These are phyloP conservation scores for Neurospora tetrasperma DNA, from an alignment of 495 filamentous ascomycete species.

Conservation along the genomic window DNA sequence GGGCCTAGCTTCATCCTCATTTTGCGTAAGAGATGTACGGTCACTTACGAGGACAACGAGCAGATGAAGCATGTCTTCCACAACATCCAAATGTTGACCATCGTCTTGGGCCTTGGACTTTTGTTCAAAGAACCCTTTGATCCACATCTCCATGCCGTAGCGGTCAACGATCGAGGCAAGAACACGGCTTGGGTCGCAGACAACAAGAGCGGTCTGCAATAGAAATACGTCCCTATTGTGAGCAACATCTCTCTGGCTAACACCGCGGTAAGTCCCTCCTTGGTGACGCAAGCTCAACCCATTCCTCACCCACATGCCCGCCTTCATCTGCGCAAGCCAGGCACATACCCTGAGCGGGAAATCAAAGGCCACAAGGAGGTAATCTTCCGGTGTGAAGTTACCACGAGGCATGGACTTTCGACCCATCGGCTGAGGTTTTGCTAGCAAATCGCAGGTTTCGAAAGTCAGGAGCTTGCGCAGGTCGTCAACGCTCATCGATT, in stretches of 20 bases:
- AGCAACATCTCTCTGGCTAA: slow-evolving; percentile 77
- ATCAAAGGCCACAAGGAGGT: slow-evolving; percentile 82
- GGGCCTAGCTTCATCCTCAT: slow-evolving; percentile 53
- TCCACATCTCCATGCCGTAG: slow-evolving; percentile 84
- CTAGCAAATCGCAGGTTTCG: slow-evolving; percentile 45
- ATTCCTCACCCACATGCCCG: slow-evolving; percentile 97
- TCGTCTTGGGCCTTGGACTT: slow-evolving; percentile 64
- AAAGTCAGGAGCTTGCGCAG: slow-evolving; percentile 57
- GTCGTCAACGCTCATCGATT: slow-evolving; percentile 55
- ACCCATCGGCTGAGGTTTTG: slow-evolving; percentile 46
- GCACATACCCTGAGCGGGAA: slow-evolving; percentile 86
- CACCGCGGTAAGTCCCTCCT: slow-evolving; percentile 80
- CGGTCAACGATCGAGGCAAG: slow-evolving; percentile 86
- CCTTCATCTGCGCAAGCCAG: slow-evolving; percentile 97
- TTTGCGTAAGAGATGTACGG: slow-evolving; percentile 64
- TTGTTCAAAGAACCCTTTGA: slow-evolving; percentile 65
- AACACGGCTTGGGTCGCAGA: slow-evolving; percentile 73
- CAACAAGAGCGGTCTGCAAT: slow-evolving; percentile 79
- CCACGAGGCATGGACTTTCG: slow-evolving; percentile 38
- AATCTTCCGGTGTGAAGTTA: slow-evolving; percentile 55
- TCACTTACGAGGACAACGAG: slow-evolving; percentile 87
- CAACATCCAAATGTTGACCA: slow-evolving; percentile 75
- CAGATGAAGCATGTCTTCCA: slow-evolving; percentile 91
- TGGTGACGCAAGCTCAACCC: slow-evolving; percentile 92
- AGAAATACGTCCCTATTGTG: slow-evolving; percentile 94